Percentiles rank a stretch among this genome's conserved stretches.
These are phyloP conservation scores for Dendryphion nanum DNA, from an alignment of 2,329 filamentous ascomycete species.

Conservation along the genomic window DNA sequence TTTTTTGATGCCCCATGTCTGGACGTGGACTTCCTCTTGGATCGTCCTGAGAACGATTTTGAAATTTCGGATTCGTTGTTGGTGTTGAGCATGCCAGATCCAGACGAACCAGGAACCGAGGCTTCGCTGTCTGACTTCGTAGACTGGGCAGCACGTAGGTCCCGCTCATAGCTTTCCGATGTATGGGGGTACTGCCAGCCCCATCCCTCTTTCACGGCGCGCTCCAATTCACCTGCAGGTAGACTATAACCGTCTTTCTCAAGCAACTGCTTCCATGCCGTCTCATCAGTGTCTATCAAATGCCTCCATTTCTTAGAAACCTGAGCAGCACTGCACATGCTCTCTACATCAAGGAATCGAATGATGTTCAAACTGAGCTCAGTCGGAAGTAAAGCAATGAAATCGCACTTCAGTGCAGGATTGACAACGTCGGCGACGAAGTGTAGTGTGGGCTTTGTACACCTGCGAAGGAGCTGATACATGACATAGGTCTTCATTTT, in stretches of 20 bases:
- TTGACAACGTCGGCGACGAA: slow-evolving; percentile 90
- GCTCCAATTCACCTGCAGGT: slow-evolving; percentile 76
- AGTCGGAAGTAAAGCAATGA: slow-evolving; percentile 76
- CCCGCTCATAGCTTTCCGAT: slow-evolving; percentile 72
- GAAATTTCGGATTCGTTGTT: slow-evolving; percentile 24
- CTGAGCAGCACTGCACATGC: slow-evolving; percentile 85
- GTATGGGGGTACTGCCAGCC: slow-evolving; percentile 91
- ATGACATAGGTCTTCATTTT: slow-evolving; percentile 95
- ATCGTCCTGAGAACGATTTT: slow-evolving; percentile 9
- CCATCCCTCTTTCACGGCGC: slow-evolving; percentile 89
- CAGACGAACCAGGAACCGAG: slow-evolving; percentile 19
- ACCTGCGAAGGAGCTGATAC: slow-evolving; percentile 89
- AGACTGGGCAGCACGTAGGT: slow-evolving; percentile 60
- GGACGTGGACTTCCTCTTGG: slow-evolving; percentile 40
- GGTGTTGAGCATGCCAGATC: slow-evolving; percentile 12
- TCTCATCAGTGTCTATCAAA: slow-evolving; percentile 89
- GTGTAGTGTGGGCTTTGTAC: slow-evolving; percentile 82
- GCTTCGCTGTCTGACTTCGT: slow-evolving; percentile 42
- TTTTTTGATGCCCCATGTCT: slow-evolving; percentile 49
- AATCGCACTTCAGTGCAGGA: slow-evolving; percentile 91
- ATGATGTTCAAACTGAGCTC: slow-evolving; percentile 88
- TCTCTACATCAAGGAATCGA: slow-evolving; percentile 79
- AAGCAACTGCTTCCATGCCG: slow-evolving; percentile 90
- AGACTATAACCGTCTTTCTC: slow-evolving; percentile 79
- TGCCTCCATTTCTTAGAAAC: slow-evolving; percentile 94